Evolutionary conservation across 106 monocot genomes (phyloP).

Genomic region (Dendrobium catenatum): DNA sequence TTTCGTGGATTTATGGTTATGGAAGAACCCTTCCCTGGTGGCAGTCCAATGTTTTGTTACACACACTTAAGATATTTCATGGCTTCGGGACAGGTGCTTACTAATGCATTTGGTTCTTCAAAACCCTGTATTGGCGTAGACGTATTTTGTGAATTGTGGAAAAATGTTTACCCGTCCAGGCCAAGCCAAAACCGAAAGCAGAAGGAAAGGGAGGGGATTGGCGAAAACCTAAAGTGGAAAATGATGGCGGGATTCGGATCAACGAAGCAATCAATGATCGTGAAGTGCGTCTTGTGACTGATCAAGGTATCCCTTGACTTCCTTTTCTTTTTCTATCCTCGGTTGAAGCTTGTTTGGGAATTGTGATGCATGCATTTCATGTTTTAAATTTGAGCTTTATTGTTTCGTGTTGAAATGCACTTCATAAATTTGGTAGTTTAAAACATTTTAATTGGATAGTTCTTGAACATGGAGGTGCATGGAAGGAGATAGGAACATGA

Average conservation of each 20-base stretch:
- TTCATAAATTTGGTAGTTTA: not conserved
- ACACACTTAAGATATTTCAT: not conserved
- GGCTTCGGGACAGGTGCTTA: not conserved
- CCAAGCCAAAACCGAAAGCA: not conserved
- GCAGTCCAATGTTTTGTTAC: not conserved
- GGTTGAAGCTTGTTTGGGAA: not conserved
- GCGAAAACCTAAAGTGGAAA: not conserved
- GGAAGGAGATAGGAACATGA: not conserved
- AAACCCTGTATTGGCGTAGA: not conserved
- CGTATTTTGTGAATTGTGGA: not conserved
- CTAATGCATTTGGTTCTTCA: not conserved
- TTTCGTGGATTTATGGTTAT: not conserved
- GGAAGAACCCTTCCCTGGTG: not conserved
- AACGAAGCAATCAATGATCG: conserved; percentile 4
- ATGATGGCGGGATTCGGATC: not conserved
- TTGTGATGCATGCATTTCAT: not conserved
- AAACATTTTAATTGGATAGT: not conserved
- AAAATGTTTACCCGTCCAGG: not conserved
- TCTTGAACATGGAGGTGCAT: not conserved
- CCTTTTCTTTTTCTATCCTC: not conserved
- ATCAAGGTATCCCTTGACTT: not conserved
- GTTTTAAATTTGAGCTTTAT: not conserved
- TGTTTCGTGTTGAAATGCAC: not conserved
- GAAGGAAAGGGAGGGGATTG: conserved; percentile 3
- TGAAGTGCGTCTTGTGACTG: conserved; percentile 8